Percentiles rank a stretch among this genome's conserved stretches.
Evolutionary conservation across 441 rosid species (phyloP).

Genomic region (Eruca vesicaria): DNA sequence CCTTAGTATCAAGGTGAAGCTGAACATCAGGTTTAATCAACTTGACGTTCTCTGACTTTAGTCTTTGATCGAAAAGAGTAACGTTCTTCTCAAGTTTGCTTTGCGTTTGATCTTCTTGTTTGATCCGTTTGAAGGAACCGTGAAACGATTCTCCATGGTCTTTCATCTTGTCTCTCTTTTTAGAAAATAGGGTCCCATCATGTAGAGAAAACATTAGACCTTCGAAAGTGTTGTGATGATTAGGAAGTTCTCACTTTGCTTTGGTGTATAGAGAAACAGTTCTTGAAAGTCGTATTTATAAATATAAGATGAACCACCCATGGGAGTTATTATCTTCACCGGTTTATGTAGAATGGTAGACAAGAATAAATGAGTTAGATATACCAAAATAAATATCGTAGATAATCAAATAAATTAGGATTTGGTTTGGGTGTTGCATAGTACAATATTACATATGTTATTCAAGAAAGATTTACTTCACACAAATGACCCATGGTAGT

Average conservation of each 20-base stretch:
- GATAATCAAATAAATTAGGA: slow-evolving; percentile 14
- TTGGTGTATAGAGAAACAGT: slow-evolving; percentile 16
- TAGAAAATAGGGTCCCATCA: slow-evolving; percentile 13
- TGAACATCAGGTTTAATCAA: slow-evolving; percentile 41
- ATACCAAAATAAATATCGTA: slow-evolving; percentile 22
- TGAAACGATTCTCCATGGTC: slow-evolving; percentile 22
- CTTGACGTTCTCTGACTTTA: slow-evolving; percentile 8
- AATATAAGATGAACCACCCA: slow-evolving; percentile 4
- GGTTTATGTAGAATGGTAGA: slow-evolving; percentile 32
- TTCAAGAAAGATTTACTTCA: background rate
- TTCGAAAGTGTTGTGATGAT: background rate
- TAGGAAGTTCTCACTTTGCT: slow-evolving; percentile 10
- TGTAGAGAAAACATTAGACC: slow-evolving; percentile 20
- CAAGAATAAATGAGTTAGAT: slow-evolving; percentile 36
- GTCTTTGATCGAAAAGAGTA: slow-evolving; percentile 13
- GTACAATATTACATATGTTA: background rate
- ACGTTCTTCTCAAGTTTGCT: slow-evolving; percentile 13
- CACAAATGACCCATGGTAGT: background rate
- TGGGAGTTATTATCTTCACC: slow-evolving; percentile 31
- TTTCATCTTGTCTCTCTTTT: slow-evolving; percentile 23
- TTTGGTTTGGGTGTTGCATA: background rate
- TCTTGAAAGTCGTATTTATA: slow-evolving; percentile 19
- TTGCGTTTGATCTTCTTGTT: slow-evolving; percentile 24
- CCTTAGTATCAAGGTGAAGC: slow-evolving; percentile 71
- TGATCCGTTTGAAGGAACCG: slow-evolving; percentile 28